phyloP scores from a whole-genome alignment of 2,329 filamentous ascomycete species.

The Parascedosporium putredinis region DNA sequence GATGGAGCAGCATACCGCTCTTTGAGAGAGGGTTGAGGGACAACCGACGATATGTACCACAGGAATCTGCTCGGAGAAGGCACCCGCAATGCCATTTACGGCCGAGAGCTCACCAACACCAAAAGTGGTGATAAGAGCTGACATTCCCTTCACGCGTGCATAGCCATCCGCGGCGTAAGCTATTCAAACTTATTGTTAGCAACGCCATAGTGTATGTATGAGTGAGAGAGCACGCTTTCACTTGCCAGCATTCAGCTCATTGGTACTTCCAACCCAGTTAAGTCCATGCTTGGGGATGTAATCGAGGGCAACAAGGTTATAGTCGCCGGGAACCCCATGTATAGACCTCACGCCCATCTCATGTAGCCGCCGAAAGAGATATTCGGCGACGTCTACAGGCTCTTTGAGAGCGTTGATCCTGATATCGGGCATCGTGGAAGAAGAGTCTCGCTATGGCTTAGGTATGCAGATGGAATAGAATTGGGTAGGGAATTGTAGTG shows the following conservation, averaged over 20 bases:
- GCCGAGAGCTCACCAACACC: conserved; percentile 67
- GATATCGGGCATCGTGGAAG: conserved; percentile 4
- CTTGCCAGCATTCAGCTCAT: conserved; percentile 62
- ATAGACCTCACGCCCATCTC: conserved; percentile 55
- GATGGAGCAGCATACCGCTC: conserved; percentile 44
- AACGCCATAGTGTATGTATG: background rate
- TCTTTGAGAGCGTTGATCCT: conserved; percentile 24
- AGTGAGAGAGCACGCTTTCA: conserved; percentile 16
- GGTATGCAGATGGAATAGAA: background rate
- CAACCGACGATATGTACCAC: conserved; percentile 58
- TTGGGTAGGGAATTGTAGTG: background rate
- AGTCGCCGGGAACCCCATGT: conserved; percentile 63
- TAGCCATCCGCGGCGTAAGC: conserved; percentile 76
- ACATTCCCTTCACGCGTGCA: conserved; percentile 60
- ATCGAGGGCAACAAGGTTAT: conserved; percentile 60
- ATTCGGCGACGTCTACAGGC: conserved; percentile 53
- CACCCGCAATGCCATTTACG: conserved; percentile 63
- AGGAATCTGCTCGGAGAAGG: conserved; percentile 62
- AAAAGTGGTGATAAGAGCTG: conserved; percentile 64
- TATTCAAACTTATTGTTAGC: conserved; percentile 19
- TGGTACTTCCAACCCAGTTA: conserved; percentile 58
- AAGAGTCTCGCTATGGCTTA: no score
- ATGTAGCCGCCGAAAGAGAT: conserved; percentile 54
- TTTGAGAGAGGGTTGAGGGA: conserved; percentile 37
- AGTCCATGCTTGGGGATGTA: conserved; percentile 49